Evolutionary conservation across 495 filamentous ascomycete genomes (phyloP).

Genomic region (Hamigera avellanea): DNA sequence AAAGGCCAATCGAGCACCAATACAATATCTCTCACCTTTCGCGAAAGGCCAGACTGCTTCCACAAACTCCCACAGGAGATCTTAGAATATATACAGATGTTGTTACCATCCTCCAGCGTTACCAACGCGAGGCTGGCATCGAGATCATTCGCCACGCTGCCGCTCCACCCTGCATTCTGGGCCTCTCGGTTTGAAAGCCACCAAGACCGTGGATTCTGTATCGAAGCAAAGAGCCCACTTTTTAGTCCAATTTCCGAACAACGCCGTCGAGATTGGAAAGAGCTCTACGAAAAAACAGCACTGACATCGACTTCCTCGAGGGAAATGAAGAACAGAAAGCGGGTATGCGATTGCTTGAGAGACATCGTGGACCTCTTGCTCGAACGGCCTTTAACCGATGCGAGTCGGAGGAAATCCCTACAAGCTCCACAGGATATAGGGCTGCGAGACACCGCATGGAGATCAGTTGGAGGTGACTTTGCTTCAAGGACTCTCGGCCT

Average conservation of each 20-base stretch:
- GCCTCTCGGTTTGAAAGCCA: conserved; percentile 2
- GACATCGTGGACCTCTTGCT: conserved; percentile 1
- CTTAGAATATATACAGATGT: conserved; percentile 2
- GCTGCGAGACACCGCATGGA: background rate
- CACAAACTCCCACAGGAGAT: conserved; percentile 2
- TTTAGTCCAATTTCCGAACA: background rate
- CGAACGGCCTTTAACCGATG: conserved; percentile 1
- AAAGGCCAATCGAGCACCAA: too few species aligned
- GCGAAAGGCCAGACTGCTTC: background rate
- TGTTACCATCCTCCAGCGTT: conserved; percentile 1
- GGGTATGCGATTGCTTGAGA: conserved; percentile 1
- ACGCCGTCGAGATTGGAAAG: conserved; percentile 3
- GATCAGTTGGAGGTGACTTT: conserved; percentile 3
- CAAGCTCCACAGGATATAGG: background rate
- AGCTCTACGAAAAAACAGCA: conserved; percentile 2
- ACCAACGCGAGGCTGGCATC: conserved; percentile 1
- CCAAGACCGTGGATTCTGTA: conserved; percentile 1
- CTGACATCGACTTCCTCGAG: background rate
- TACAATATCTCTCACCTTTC: background rate
- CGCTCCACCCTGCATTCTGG: conserved; percentile 2
- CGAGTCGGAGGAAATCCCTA: background rate
- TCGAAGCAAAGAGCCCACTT: background rate
- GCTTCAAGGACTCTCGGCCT: background rate
- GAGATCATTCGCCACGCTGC: conserved; percentile 3
- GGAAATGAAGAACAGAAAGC: conserved; percentile 1